Conservation (phyloP, 148 eudicot genomes). For the Suaeda aralocaspica region DNA sequence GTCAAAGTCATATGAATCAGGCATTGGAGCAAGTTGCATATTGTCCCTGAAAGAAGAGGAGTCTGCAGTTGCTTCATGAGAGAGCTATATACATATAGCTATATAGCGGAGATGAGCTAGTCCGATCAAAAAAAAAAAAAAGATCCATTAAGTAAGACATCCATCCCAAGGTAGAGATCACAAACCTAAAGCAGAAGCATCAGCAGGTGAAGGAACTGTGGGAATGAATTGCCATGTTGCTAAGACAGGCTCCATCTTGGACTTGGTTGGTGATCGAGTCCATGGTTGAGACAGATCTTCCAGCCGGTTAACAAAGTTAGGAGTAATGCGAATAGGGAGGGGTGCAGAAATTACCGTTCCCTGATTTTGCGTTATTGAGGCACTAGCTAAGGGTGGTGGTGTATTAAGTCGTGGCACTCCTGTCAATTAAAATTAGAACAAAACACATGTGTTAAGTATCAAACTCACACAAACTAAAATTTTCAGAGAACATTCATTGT, state of each 20-base stretch:
- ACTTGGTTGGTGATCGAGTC: constrained; percentile 98
- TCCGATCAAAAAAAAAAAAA: constrained; percentile 18
- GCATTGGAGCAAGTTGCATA: constrained; percentile 96
- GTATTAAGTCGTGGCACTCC: constrained; percentile 96
- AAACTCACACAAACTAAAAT: neutral
- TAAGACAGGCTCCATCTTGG: constrained; percentile 80
- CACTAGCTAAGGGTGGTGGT: constrained; percentile 65
- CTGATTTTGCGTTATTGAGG: constrained; percentile 39
- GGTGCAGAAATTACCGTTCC: constrained; percentile 72
- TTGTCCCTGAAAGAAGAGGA: constrained; percentile 79
- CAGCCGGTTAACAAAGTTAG: constrained; percentile 66
- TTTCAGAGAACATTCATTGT: constrained; percentile 5
- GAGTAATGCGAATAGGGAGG: constrained; percentile 77
- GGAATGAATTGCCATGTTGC: constrained; percentile 89
- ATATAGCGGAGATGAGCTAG: constrained; percentile 31
- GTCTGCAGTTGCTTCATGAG: constrained; percentile 87
- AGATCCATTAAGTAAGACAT: neutral
- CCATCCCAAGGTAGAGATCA: constrained; percentile 15
- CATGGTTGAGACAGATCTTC: constrained; percentile 98
- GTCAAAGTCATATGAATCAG: constrained; percentile 95
- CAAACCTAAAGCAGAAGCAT: constrained; percentile 58
- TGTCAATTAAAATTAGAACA: constrained; percentile 26
- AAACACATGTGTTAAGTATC: neutral
- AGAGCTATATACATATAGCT: constrained; percentile 41
- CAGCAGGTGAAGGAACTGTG: constrained; percentile 44